Base-by-base conservation (phyloP, 2,329 filamentous ascomycete genomes). In the Aspergillus brasiliensis region DNA sequence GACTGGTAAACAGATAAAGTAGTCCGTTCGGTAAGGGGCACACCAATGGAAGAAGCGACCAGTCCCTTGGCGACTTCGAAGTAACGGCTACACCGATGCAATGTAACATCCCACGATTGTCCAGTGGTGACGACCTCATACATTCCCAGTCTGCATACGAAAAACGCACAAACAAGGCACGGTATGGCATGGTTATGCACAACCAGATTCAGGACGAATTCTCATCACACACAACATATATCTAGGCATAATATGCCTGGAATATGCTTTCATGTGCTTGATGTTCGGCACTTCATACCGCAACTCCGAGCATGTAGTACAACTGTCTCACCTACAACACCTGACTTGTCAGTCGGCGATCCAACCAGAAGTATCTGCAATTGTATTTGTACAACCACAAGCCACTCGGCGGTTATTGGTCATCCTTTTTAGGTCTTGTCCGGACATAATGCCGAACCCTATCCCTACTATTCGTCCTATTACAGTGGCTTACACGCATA, bases 271-370 rank as follows among this genome's bases (percentile, higher is more conserved):
- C 13, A 10, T 44, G 40, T 13, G 21, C 19, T 7, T 21, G 25
- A n/a, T 17, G 25, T 49, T 17, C 23, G 25, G 46, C 25, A 31
- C 27, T 31, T n/a, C 25, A 27, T 49, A 49, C 46, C n/a, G 15
- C 40, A 21, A 44, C 15, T 49, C 25, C 46, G 46, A 49, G 46
- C 28, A 28, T 28, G 46, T 49, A 28, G 46, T 27, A 28, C 46
- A 49, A 49, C 17, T 49, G 46, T 27, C 44, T 48, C 44, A 48
- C 23, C 23, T 48, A 48, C 44, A n/a, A 49, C 25, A 49, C 31
- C 25, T 49, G 46, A 31, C 46, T 49, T 49, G 46, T 49, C 46
- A 49, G 10, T 49, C 46, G 46, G 25, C 25, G 46, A 28, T 49
- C 46, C 25, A 49, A 49, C 25, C 23, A 48, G 21, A 25, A 27